Percentiles rank a stretch among this genome's conserved stretches.
Conservation (phyloP, 1,284 basidiomycete species). For the Schizophyllum amplum region DNA sequence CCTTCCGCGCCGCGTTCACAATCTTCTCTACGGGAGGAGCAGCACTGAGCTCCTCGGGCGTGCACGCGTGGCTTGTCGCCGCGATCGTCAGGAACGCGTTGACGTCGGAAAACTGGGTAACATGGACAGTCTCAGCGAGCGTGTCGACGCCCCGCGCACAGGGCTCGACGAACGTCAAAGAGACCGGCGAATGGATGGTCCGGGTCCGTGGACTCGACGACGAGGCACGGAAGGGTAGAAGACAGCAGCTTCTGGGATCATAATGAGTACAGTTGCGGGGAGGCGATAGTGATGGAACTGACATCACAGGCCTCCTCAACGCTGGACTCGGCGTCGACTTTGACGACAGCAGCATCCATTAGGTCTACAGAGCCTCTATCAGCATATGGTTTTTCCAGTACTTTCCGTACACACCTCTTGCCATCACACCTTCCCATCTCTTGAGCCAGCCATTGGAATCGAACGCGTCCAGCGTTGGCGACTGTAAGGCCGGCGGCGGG, state of each 20-base stretch:
- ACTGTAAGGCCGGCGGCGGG: slow-evolving; percentile 11
- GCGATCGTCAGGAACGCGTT: slow-evolving; percentile 76
- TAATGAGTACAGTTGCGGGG: slow-evolving; percentile 1
- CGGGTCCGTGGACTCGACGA: slow-evolving; percentile 36
- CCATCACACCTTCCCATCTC: slow-evolving; percentile 45
- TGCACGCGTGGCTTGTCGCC: slow-evolving; percentile 62
- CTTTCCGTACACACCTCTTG: slow-evolving; percentile 48
- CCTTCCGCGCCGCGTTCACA: slow-evolving; percentile 61
- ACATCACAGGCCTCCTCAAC: slow-evolving; percentile 80
- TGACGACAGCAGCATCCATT: slow-evolving; percentile 3
- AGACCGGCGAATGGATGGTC: slow-evolving; percentile 45
- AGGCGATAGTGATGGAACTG: slow-evolving; percentile 16
- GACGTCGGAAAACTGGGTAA: slow-evolving; percentile 63
- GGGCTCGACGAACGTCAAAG: slow-evolving; percentile 54
- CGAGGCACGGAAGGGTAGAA: slow-evolving; percentile 55
- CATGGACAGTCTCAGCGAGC: not conserved
- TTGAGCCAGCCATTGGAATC: slow-evolving; percentile 52
- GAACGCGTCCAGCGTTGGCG: slow-evolving; percentile 8
- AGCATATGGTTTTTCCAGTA: not conserved
- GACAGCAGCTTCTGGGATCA: slow-evolving; percentile 48
- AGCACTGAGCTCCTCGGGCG: slow-evolving; percentile 47
- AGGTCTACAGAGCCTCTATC: not conserved
- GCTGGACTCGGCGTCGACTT: slow-evolving; percentile 51
- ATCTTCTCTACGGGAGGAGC: slow-evolving; percentile 58
- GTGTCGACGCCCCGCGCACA: slow-evolving; percentile 1